Percentiles rank a stretch among this genome's conserved stretches.
phyloP scores from a whole-genome alignment of 2,329 filamentous ascomycete genomes.

The Exophiala sp. region DNA sequence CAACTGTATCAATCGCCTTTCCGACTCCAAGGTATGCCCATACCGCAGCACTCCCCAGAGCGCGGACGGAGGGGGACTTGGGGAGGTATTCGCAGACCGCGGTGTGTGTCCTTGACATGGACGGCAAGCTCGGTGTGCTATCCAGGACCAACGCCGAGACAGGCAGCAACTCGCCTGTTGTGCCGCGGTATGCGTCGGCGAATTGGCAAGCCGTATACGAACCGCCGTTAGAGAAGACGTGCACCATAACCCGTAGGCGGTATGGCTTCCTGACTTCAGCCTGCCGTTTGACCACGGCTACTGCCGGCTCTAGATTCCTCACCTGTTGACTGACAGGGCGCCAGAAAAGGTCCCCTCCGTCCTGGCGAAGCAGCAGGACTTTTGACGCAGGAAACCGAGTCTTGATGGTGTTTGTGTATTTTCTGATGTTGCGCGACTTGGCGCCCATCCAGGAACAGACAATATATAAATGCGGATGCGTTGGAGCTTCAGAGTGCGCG shows the following conservation, averaged over 20 bases:
- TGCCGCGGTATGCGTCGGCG: slow-evolving; percentile 32
- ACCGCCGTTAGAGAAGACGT: slow-evolving; percentile 52
- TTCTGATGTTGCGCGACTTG: slow-evolving; percentile 46
- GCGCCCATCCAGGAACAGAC: slow-evolving; percentile 50
- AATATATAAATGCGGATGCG: slow-evolving; percentile 42
- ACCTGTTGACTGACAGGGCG: slow-evolving; percentile 30
- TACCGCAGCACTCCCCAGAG: slow-evolving; percentile 8
- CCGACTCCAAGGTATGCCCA: slow-evolving; percentile 41
- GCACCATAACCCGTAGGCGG: slow-evolving; percentile 40
- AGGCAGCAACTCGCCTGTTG: slow-evolving; percentile 32
- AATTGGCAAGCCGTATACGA: slow-evolving; percentile 40
- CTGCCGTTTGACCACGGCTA: slow-evolving; percentile 37
- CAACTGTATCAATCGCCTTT: slow-evolving; percentile 32
- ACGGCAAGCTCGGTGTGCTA: slow-evolving; percentile 25
- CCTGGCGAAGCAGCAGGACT: slow-evolving; percentile 46
- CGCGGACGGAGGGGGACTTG: slow-evolving; percentile 10
- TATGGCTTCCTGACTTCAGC: slow-evolving; percentile 22
- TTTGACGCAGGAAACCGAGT: slow-evolving; percentile 41
- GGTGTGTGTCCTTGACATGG: slow-evolving; percentile 4
- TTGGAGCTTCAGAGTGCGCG: slow-evolving; percentile 21
- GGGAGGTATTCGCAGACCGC: slow-evolving; percentile 17
- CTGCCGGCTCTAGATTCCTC: slow-evolving; percentile 37
- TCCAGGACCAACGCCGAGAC: slow-evolving; percentile 49
- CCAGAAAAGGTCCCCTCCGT: slow-evolving; percentile 36
- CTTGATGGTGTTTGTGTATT: slow-evolving; percentile 47